Evolutionary conservation across 2,329 filamentous ascomycete species (phyloP).

Genomic region (Fusarium sp.): DNA sequence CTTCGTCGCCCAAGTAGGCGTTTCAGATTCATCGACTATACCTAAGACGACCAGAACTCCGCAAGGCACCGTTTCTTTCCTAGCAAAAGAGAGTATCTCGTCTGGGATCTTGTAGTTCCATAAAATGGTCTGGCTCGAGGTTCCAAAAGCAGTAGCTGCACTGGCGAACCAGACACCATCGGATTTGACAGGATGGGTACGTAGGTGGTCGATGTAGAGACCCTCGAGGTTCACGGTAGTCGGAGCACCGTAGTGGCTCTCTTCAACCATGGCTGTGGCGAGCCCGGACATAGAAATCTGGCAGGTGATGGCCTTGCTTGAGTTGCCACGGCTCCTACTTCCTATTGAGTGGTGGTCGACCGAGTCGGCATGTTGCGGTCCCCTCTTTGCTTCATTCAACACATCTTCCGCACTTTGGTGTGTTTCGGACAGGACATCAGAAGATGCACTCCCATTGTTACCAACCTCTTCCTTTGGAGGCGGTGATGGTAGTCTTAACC

Average conservation of each 20-base stretch:
- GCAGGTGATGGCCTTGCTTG: constrained; percentile 58
- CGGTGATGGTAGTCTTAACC: constrained; percentile 64
- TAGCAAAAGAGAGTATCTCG: constrained; percentile 63
- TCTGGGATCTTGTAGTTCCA: constrained; percentile 73
- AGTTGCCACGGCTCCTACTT: constrained; percentile 46
- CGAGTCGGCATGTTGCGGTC: too few relatives aligned
- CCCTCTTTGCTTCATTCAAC: background rate
- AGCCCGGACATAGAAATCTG: constrained; percentile 64
- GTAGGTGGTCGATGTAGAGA: constrained; percentile 64
- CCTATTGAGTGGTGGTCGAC: too few relatives aligned
- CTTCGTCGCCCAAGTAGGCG: constrained; percentile 67
- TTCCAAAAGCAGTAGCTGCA: constrained; percentile 68
- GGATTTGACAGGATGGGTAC: constrained; percentile 51
- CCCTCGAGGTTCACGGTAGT: constrained; percentile 51
- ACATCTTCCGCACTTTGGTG: constrained; percentile 8
- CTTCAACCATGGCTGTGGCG: constrained; percentile 60
- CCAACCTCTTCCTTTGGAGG: background rate
- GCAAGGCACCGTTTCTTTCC: constrained; percentile 68
- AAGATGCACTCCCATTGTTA: background rate
- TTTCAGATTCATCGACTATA: constrained; percentile 63
- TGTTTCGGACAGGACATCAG: background rate
- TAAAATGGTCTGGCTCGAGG: constrained; percentile 66
- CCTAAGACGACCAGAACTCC: constrained; percentile 69
- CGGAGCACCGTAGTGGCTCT: constrained; percentile 42
- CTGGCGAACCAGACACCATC: constrained; percentile 70